Evolutionary conservation across 2,329 filamentous ascomycete species (phyloP).

Genomic region (Graphiopsis chlorocephala): DNA sequence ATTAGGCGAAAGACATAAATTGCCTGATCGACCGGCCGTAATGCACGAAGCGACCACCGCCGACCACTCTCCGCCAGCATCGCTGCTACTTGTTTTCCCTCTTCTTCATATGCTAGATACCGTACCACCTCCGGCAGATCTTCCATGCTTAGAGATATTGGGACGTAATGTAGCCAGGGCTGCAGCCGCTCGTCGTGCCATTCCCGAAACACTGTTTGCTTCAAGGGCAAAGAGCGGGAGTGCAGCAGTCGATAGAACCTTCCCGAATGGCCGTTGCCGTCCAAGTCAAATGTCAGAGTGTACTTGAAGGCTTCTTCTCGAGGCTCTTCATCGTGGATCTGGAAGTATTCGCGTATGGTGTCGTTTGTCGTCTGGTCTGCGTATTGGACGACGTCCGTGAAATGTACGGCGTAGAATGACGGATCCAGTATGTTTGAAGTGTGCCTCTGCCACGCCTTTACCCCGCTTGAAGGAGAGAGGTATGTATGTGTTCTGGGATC

Average conservation of each 20-base stretch:
- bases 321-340: slow-evolving; percentile 5
- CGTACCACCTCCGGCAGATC: neutral
- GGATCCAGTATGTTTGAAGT: neutral
- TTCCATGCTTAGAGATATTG: neutral
- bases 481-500: neutral
- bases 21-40: neutral
- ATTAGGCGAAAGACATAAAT: neutral
- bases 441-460: neutral
- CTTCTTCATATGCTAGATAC: neutral
- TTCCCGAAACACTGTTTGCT: slow-evolving; percentile 29
- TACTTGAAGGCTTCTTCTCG: slow-evolving; percentile 15
- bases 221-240: slow-evolving; percentile 49
- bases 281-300: slow-evolving; percentile 15
- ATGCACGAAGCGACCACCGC: neutral
- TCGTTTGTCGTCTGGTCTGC: neutral
- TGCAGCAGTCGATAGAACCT: slow-evolving; percentile 53
- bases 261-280: slow-evolving; percentile 42
- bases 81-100: neutral
- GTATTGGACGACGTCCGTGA: neutral
- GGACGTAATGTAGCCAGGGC: neutral
- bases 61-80: neutral
- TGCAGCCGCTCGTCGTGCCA: neutral
- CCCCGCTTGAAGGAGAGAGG: neutral
- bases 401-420: neutral
- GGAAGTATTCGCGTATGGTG: neutral